Evolutionary conservation across 1,284 basidiomycete species (phyloP).

Genomic region (Quambalaria eucalypti): DNA sequence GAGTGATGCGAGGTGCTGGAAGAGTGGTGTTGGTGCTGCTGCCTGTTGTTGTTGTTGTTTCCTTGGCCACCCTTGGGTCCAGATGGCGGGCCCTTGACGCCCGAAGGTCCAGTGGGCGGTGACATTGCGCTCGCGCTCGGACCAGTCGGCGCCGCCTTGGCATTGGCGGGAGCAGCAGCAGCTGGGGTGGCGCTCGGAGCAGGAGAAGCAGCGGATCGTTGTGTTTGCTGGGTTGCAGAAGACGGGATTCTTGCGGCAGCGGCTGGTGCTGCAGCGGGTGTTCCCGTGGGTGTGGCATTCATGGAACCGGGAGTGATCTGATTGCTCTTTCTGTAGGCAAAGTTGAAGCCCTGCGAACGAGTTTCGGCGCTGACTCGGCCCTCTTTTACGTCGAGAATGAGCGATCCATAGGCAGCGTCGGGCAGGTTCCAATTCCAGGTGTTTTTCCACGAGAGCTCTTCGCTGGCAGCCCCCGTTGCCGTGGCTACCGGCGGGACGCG

Average conservation of each 20-base stretch:
- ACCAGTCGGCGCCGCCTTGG: too few species aligned
- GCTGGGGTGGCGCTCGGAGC: background rate
- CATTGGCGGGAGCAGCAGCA: background rate
- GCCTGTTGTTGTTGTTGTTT: too few species aligned
- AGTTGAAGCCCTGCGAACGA: conserved; percentile 91
- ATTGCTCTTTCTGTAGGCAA: conserved; percentile 67
- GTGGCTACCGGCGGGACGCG: conserved; percentile 60
- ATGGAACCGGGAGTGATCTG: background rate
- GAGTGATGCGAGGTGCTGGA: too few species aligned
- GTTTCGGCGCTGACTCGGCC: conserved; percentile 84
- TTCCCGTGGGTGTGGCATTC: background rate
- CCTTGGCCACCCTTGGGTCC: too few species aligned
- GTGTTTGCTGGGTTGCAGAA: background rate
- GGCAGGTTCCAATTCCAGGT: conserved; percentile 97
- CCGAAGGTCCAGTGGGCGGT: too few species aligned
- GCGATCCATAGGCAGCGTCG: conserved; percentile 81
- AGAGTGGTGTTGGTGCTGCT: too few species aligned
- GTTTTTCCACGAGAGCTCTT: conserved; percentile 58
- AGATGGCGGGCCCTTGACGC: too few species aligned
- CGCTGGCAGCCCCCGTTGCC: conserved; percentile 54
- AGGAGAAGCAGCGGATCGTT: background rate
- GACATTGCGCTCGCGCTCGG: too few species aligned
- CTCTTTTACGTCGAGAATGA: conserved; percentile 80
- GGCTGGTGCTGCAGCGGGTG: background rate
- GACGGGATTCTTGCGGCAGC: background rate